Evolutionary conservation across 176 grass and related monocot species (phyloP), one percentile per base, ranked within the genome.

Genomic region (Oryza nivara): DNA sequence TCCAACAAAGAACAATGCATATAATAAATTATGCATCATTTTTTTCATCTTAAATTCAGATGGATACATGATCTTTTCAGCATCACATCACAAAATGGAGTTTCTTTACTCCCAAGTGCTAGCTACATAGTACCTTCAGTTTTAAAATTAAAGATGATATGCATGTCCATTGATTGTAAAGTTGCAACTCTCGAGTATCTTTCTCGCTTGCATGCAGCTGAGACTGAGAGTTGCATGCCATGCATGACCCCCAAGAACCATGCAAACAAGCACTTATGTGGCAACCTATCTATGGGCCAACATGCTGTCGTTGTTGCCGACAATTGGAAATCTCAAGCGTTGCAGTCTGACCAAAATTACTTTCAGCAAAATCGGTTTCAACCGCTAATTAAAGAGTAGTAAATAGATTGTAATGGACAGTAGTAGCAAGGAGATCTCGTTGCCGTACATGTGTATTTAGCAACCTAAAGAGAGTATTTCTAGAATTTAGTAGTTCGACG

Each of bases 81-180:
- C 11, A 49, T 51, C 70, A 35, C 52, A 34, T 67, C 7, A 9
- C n/a, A 60, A 60, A 28, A 28, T 76, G 45, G 7, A 75, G 2
- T 54, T 25, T 17, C 73, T 76, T 84, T 84, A 84, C 82, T 75
- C 72, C 46, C 60, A 83, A 67, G 44, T 51, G 58, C 34, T 67
- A n/a, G 26, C 56, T 10, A 38, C 58, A 9, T 25, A 35, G 34
- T 35, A 51, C 11, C 12, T 49, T 36, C 1, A 25, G 3, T 84
- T 76, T 4, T 0, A 22, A 67, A 44, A 44, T 44, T 44, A 44
- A 74, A 52, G 69, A 36, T 14, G 63, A 58, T 14, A 38, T 13
- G 3, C 19, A 4, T 17, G 5, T 7, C n/a, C 14, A 79, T 60
- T 9, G 6, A 44, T 69, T 63, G 45, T 83, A 63, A 63, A 14